Evolutionary conservation across 2,329 filamentous ascomycete genomes (phyloP).

Genomic region (Penicillium brasilianum): DNA sequence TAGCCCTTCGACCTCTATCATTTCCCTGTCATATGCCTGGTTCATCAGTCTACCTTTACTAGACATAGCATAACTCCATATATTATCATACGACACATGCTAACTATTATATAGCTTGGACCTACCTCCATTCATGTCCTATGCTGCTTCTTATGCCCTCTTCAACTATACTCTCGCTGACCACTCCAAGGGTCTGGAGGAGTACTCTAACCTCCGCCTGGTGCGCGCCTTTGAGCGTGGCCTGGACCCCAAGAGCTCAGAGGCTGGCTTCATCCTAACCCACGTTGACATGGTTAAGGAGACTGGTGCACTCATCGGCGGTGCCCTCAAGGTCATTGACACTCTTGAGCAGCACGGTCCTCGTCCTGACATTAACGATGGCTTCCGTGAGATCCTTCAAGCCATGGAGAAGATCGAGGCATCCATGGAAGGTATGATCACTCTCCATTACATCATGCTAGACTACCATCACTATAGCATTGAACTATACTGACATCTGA

Average conservation of each 20-base stretch:
- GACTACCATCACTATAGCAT: neutral
- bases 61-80: neutral
- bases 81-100: neutral
- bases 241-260: slow-evolving; percentile 82
- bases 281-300: slow-evolving; percentile 95
- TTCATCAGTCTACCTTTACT: neutral
- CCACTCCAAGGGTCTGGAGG: slow-evolving; percentile 56
- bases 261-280: slow-evolving; percentile 94
- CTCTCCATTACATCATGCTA: neutral
- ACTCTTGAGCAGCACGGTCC: slow-evolving; percentile 55
- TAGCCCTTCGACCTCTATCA: neutral
- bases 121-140: slow-evolving; percentile 94
- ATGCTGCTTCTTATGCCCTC: slow-evolving; percentile 66
- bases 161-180: slow-evolving; percentile 69
- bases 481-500: slow-evolving; percentile 9
- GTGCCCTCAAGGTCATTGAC: slow-evolving; percentile 70
- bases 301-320: slow-evolving; percentile 76
- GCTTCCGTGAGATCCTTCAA: slow-evolving; percentile 64
- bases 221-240: slow-evolving; percentile 91
- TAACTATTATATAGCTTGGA: slow-evolving; percentile 56
- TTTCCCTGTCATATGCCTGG: neutral
- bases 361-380: slow-evolving; percentile 67
- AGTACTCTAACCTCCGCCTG: slow-evolving; percentile 72
- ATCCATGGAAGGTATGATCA: slow-evolving; percentile 72
- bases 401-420: slow-evolving; percentile 73